phyloP scores from a whole-genome alignment of 352 stramenopile species.

The Pythium periplocum region DNA sequence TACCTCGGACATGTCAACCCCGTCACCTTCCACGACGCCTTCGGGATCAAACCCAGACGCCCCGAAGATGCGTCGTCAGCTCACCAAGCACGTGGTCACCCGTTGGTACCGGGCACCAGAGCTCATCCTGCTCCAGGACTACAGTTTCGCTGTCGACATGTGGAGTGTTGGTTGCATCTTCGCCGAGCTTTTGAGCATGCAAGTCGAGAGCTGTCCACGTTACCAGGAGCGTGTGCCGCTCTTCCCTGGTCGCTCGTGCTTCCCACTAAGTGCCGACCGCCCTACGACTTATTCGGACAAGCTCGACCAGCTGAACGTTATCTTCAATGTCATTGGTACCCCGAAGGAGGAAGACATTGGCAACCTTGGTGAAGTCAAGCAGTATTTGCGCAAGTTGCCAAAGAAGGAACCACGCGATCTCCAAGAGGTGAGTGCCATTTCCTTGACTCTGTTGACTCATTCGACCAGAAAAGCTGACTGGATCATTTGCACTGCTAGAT shows the following conservation, averaged over 20 bases:
- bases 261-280: conserved; percentile 76
- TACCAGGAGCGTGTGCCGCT: conserved; percentile 84
- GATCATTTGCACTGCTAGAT: conserved; percentile 29
- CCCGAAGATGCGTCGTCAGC: conserved; percentile 81
- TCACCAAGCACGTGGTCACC: conserved; percentile 98
- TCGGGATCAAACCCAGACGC: conserved; percentile 55
- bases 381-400: conserved; percentile 81
- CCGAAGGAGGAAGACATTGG: conserved; percentile 87
- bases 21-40: conserved; percentile 65
- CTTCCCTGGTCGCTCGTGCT: conserved; percentile 83
- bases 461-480: not conserved
- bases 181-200: conserved; percentile 83
- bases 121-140: conserved; percentile 95
- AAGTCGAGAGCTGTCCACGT: conserved; percentile 79
- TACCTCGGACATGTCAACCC: conserved; percentile 61
- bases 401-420: conserved; percentile 79
- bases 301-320: conserved; percentile 92
- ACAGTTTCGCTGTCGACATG: conserved; percentile 97
- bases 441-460: conserved; percentile 1
- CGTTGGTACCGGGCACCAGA: conserved; percentile 97
- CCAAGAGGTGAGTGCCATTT: conserved; percentile 33
- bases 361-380: conserved; percentile 73
- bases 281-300: conserved; percentile 86
- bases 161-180: conserved; percentile 98
- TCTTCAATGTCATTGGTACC: conserved; percentile 95